Base-by-base conservation (phyloP, 2,329 filamentous ascomycete genomes). In the Hypoxylon sp. region DNA sequence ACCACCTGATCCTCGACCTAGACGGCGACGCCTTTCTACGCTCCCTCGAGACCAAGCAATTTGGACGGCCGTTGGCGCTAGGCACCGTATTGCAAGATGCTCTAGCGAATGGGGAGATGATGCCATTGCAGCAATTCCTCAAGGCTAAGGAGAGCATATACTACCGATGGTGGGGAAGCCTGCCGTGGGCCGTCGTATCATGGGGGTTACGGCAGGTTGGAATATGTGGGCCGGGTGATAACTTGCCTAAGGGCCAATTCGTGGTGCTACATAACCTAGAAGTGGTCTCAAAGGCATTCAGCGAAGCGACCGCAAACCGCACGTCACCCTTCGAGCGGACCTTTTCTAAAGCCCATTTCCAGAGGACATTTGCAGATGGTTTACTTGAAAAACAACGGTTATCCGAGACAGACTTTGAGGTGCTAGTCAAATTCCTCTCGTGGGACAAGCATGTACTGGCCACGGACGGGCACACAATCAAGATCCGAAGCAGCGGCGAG, bases 11-110 rank as follows among this genome's bases (percentile, higher is more conserved):
- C 29, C 77, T 91, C 27, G 80, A 81, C 6, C 78, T 87, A 37
- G 84, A 87, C 27, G 32, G 57, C 71, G 87, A 91, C 34, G 83
- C 87, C 29, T 84, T 99, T 1, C 81, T 91, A 21, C 85, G 87
- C 23, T 88, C 89, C 34, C 82, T 99, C 56, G 90, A 94, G 70
- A 91, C 85, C 51, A 88, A 89, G 46, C 89, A 95, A 72, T 94
- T 88, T 78, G 96, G 96, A 1, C 87, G 90, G 47, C 96, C 96
- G 1, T 84, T 95, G 8, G 93, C 92, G 2, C 82, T 99, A 0
- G 91, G 91, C 0, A 88, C 90, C 2, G 96, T 94, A 4, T 82
- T 98, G 51, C 80, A 81, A 29, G 95, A 98, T 73, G 91, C 92
- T 0, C 81, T 96, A 0, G 82, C 85, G 54, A 87, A 84, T 45